Evolutionary conservation across 225 moss, liverwort and hornwort genomes (phyloP).

Genomic region (Takakia lepidozioides): DNA sequence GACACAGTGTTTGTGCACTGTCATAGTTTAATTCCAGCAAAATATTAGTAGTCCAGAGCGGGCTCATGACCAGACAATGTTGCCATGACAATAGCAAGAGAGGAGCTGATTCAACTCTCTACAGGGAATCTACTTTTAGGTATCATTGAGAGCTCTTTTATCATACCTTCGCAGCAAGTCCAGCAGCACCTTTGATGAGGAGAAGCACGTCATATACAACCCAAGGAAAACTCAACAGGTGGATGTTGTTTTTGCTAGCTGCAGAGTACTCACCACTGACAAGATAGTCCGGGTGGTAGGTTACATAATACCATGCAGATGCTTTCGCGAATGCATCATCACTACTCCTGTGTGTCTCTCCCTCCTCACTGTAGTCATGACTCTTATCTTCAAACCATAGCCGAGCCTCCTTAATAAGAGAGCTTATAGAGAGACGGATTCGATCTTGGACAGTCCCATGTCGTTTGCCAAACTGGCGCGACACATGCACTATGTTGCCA

Average conservation of each 20-base stretch:
- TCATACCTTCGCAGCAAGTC: no score
- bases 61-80: no score
- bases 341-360: slow-evolving; percentile 25
- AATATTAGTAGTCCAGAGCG: no score
- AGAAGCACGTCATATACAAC: slow-evolving; percentile 56
- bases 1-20: no score
- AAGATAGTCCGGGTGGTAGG: slow-evolving; percentile 44
- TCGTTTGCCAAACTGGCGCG: slow-evolving; percentile 35
- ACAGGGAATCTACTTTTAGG: no score
- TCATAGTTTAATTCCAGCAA: no score
- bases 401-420: slow-evolving; percentile 46
- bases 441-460: slow-evolving; percentile 34
- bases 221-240: slow-evolving; percentile 86
- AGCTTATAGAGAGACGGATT: slow-evolving; percentile 38
- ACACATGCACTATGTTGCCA: slow-evolving; percentile 52
- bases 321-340: slow-evolving; percentile 52
- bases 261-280: slow-evolving; percentile 14
- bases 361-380: slow-evolving; percentile 11
- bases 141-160: no score
- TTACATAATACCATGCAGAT: slow-evolving; percentile 79
- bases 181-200: slow-evolving; percentile 22
- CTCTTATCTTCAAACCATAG: slow-evolving; percentile 34
- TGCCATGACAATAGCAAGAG: no score
- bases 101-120: no score
- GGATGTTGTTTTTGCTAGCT: slow-evolving; percentile 22